Evolutionary conservation across 2,329 filamentous ascomycete genomes (phyloP), one percentile per base, ranked within the genome.

Genomic region (Trichothecium sympodiale): DNA sequence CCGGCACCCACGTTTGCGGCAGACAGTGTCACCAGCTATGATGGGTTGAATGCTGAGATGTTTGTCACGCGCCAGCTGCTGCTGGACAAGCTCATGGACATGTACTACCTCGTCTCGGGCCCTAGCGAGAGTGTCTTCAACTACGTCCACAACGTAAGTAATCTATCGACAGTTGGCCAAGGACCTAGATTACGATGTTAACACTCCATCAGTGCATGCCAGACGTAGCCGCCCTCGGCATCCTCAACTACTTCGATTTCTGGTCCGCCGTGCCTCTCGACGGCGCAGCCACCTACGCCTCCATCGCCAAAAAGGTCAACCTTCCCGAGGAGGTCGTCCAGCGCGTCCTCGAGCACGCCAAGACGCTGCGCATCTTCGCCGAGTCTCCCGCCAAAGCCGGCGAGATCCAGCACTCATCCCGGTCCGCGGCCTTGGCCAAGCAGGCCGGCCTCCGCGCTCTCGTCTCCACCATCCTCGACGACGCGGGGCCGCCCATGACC

Each of bases 211-310:
- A 66, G 63, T 54, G 48, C 25, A 56, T 65, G 33, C 64, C 65
- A 3, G 64, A 69, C 40, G 54, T 59, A 4, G 55, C 62, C 6
- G 45, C 51, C 9, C 55, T 71, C 27, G 66, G 67, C 42, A 51
- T 67, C 12, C 51, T 71, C 13, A 71, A 71, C 46, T 54, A 65
- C 41, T 71, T 71, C 46, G 52, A 71, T 43, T 69, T 72, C 44
- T 71, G 65, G 64, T 53, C 57, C 9, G 60, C 64, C 5, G 65
- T 74, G 5, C 67, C 69, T 3, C 35, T 70, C 1, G 53, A 62
- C 17, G 64, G 64, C 13, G 53, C 57, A 4, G 63, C 65, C 6
- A 61, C 64, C 3, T 61, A 61, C 36, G 40, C 47, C 4, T 58
- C 62, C 9, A 60, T 67, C 14, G 53, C 62, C 13, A 42, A 52